Evolutionary conservation across 768 basidiomycete species (phyloP).

Genomic region (Phaeotremella skinneri): DNA sequence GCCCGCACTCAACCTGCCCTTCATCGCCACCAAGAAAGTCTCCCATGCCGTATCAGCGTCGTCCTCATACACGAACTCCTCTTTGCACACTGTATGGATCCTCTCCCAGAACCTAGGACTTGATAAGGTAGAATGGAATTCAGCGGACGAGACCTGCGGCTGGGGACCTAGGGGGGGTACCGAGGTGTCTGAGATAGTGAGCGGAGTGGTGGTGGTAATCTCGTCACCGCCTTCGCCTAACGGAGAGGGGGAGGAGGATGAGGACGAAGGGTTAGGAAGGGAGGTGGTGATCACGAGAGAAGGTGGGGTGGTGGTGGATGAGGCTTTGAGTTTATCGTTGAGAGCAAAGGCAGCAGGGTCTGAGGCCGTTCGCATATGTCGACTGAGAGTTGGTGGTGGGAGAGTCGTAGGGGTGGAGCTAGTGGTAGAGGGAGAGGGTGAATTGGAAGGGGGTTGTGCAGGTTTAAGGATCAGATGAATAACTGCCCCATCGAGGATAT

Average conservation of each 20-base stretch:
- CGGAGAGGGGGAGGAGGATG: conserved; percentile 32
- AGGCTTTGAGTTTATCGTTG: conserved; percentile 18
- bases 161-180: conserved; percentile 44
- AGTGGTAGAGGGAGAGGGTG: conserved; percentile 37
- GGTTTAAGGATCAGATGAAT: conserved; percentile 86
- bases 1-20: conserved; percentile 71
- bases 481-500: conserved; percentile 71
- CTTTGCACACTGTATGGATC: conserved; percentile 65
- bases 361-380: conserved; percentile 3
- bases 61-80: conserved; percentile 62
- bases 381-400: conserved; percentile 17
- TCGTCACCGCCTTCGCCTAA: conserved; percentile 9
- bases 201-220: conserved; percentile 51
- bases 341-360: conserved; percentile 5
- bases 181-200: conserved; percentile 58
- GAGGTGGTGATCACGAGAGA: conserved; percentile 10
- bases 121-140: conserved; percentile 68
- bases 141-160: conserved; percentile 51
- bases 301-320: conserved; percentile 16
- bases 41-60: conserved; percentile 78
- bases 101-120: conserved; percentile 77
- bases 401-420: conserved; percentile 14
- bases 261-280: conserved; percentile 23
- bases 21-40: conserved; percentile 77
- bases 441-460: conserved; percentile 59